Evolutionary conservation across 1,284 basidiomycete species (phyloP).

Genomic region (Trichosporon faecale): DNA sequence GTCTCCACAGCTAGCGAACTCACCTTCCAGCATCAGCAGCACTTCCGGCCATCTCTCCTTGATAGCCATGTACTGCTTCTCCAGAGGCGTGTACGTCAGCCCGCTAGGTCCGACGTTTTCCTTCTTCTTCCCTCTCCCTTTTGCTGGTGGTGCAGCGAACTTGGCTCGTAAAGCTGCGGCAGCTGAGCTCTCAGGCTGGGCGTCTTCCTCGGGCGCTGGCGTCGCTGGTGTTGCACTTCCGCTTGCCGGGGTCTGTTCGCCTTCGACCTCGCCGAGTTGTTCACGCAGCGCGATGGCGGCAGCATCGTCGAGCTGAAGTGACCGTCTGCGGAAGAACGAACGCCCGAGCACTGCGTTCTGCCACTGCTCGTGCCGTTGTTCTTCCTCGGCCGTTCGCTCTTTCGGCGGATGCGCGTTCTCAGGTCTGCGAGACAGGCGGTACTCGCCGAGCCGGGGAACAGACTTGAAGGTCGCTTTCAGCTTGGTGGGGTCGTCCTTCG

Average conservation of each 20-base stretch:
- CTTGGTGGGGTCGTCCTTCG: slow-evolving; percentile 5
- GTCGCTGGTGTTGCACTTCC: slow-evolving; percentile 13
- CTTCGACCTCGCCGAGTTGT: not conserved
- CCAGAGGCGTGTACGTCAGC: slow-evolving; percentile 73
- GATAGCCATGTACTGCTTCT: slow-evolving; percentile 71
- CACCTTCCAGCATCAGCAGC: slow-evolving; percentile 72
- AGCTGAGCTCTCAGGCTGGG: slow-evolving; percentile 24
- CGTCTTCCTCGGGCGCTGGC: slow-evolving; percentile 19
- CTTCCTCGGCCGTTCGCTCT: slow-evolving; percentile 32
- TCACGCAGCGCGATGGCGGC: slow-evolving; percentile 26
- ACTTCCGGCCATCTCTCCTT: slow-evolving; percentile 72
- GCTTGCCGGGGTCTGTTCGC: not conserved
- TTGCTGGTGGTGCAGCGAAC: slow-evolving; percentile 29
- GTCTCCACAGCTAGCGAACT: too few species aligned
- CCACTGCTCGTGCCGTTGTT: slow-evolving; percentile 40
- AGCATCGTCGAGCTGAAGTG: slow-evolving; percentile 50
- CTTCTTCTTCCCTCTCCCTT: slow-evolving; percentile 43
- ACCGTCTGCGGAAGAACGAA: slow-evolving; percentile 42
- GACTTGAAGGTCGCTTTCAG: not conserved
- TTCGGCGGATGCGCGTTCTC: not conserved
- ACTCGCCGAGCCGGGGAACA: not conserved
- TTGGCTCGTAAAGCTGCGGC: slow-evolving; percentile 35
- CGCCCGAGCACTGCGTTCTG: slow-evolving; percentile 30
- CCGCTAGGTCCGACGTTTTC: slow-evolving; percentile 71
- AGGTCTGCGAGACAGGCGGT: not conserved